phyloP scores from a whole-genome alignment of 192 early-diverging fungal species.

The Backusella psychrophila region DNA sequence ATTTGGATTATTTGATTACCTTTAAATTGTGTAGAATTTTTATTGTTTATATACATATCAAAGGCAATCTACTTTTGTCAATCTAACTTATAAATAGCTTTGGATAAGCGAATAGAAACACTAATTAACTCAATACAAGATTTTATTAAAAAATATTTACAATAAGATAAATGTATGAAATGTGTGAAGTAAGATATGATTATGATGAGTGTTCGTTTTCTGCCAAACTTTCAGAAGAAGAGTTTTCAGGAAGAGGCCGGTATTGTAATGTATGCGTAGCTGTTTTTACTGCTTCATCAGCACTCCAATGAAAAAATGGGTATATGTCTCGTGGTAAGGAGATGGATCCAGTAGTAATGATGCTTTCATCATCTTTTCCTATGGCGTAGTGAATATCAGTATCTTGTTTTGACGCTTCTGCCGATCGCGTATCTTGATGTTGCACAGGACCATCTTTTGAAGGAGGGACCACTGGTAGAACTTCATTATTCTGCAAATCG shows the following conservation, averaged over 20 bases:
- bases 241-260: not conserved
- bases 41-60: too few species aligned
- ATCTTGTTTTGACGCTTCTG: not conserved
- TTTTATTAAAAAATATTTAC: not conserved
- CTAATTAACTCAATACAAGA: not conserved
- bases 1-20: too few species aligned
- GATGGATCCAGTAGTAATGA: conserved; percentile 7
- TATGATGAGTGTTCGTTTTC: not conserved
- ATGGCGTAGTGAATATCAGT: not conserved
- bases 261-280: conserved; percentile 7
- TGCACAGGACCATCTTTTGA: conserved; percentile 23
- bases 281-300: conserved; percentile 30
- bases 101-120: not conserved
- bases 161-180: not conserved
- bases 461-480: conserved; percentile 32
- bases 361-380: not conserved
- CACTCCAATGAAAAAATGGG: conserved; percentile 35
- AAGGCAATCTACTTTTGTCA: too few species aligned
- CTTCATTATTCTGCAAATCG: conserved; percentile 15
- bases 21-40: too few species aligned
- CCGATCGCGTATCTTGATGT: not conserved
- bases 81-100: too few species aligned
- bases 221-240: not conserved
- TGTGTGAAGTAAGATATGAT: not conserved
- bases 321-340: conserved; percentile 27